These are phyloP conservation scores for Deuterostichococcus epilithicus DNA, from an alignment of 139 green algal species.

Conservation along the genomic window DNA sequence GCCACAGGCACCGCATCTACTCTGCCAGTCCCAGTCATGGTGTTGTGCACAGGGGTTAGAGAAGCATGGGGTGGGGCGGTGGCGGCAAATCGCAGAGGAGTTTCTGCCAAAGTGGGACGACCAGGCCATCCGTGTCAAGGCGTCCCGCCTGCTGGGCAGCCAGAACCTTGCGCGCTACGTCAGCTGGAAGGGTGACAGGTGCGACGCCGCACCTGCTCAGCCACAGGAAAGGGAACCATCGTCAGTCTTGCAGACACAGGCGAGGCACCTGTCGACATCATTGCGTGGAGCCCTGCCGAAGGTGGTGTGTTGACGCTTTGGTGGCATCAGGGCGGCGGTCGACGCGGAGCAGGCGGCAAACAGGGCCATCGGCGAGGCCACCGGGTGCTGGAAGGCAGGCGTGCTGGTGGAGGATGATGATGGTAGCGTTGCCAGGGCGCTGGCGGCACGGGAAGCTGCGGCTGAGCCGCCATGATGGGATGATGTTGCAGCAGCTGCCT, in stretches of 20 bases:
- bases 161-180: constrained; percentile 66
- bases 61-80: constrained; percentile 65
- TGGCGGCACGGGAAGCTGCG: constrained; percentile 11
- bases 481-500: neutral
- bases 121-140: constrained; percentile 53
- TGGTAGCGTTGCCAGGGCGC: constrained; percentile 35
- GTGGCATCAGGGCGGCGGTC: constrained; percentile 39
- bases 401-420: constrained; percentile 69
- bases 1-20: too few species aligned
- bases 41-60: constrained; percentile 48
- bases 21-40: neutral
- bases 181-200: constrained; percentile 52
- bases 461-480: neutral
- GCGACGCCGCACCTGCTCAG: neutral
- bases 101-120: constrained; percentile 42
- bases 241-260: neutral
- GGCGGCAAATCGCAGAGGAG: constrained; percentile 56
- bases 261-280: neutral
- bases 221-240: neutral
- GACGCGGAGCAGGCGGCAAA: constrained; percentile 60
- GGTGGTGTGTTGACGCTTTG: neutral
- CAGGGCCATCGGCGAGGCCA: constrained; percentile 50
- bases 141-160: constrained; percentile 61
- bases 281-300: too few species aligned
- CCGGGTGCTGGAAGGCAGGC: constrained; percentile 75